Evolutionary conservation across 1,139 yeast genomes (phyloP), one percentile per base, ranked within the genome.

Genomic region (Kluyveromyces sp.): DNA sequence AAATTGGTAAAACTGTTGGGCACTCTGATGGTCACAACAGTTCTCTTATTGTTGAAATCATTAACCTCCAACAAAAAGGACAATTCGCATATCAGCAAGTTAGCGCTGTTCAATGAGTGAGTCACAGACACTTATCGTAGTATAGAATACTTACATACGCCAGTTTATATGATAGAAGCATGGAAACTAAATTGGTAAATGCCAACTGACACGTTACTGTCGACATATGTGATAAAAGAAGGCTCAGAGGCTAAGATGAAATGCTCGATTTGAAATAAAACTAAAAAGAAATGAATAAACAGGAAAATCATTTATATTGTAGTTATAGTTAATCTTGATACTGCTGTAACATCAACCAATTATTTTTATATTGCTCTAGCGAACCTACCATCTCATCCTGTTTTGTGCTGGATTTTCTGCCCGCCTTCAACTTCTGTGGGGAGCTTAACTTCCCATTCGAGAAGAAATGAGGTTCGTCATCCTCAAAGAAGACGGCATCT

Each of bases 291-390:
- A 15, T 30, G 33, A 30, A n/a, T 20, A 12, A 20, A 35, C 22
- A 25, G 25, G 17, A 22, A 16, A 13, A 16, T 18, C n/a, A 34
- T 34, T 12, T 9, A 35, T 20, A 25, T 13, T 13, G 13, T 13
- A n/a, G 22, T 33, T 13, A 11, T n/a, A 33, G 26, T 43, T 39
- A 47, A 33, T 46, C 50, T 46, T 63, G 60, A 37, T 61, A 64
- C 40, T 58, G 62, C 48, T 59, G 62, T 37, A 57, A 46, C 54
- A 58, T 56, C 31, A 58, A 44, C 65, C 66, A 63, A 44, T 56
- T 61, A 48, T 58, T 62, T 49, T 61, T 61, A 41, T 60, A 60
- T 45, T 61, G 64, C 40, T 62, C 66, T 42, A 61, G 49, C 6
- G 65, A 61, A 2, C 63, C 64, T 30, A 62, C 63, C 39, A 57